Conservation (phyloP, 805 yeast species). For the Candida quercuum region DNA sequence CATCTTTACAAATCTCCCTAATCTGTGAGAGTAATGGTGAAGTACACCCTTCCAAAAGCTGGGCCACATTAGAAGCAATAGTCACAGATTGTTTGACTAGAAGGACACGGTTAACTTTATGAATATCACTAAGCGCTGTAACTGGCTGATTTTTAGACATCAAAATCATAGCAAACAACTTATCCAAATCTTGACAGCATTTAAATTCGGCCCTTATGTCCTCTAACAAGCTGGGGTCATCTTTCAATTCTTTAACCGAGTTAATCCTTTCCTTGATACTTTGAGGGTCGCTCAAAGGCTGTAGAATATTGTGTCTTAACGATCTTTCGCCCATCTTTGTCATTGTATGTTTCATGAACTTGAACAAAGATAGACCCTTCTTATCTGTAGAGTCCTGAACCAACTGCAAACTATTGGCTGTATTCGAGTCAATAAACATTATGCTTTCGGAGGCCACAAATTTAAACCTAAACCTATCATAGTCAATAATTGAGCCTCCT, state of each 20-base stretch:
- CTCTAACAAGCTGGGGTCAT: slow-evolving; percentile 12
- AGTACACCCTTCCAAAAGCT: slow-evolving; percentile 9
- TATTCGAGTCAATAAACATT: slow-evolving; percentile 37
- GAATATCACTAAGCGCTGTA: slow-evolving; percentile 24
- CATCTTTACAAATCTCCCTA: slow-evolving; percentile 23
- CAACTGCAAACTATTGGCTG: slow-evolving; percentile 35
- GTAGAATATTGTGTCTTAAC: slow-evolving; percentile 37
- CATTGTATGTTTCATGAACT: slow-evolving; percentile 31
- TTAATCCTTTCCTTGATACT: slow-evolving; percentile 32
- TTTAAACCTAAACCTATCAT: slow-evolving; percentile 30
- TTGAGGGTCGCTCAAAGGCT: slow-evolving; percentile 36
- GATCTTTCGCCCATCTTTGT: slow-evolving; percentile 44
- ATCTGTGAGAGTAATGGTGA: slow-evolving; percentile 25
- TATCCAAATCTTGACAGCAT: slow-evolving; percentile 34
- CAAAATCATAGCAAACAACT: slow-evolving; percentile 31
- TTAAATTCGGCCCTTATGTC: slow-evolving; percentile 22
- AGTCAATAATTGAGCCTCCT: slow-evolving; percentile 10
- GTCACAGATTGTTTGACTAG: slow-evolving; percentile 32
- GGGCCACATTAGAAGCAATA: slow-evolving; percentile 14
- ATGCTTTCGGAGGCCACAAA: slow-evolving; percentile 34
- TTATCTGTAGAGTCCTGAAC: slow-evolving; percentile 27
- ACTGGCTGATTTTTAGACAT: slow-evolving; percentile 22
- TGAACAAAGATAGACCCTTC: slow-evolving; percentile 29
- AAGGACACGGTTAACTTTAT: slow-evolving; percentile 36
- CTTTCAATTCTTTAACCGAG: slow-evolving; percentile 32